Percentiles rank a stretch among this genome's conserved stretches.
Conservation (phyloP, 495 filamentous ascomycete genomes). For the Corynascus novoguineensis region DNA sequence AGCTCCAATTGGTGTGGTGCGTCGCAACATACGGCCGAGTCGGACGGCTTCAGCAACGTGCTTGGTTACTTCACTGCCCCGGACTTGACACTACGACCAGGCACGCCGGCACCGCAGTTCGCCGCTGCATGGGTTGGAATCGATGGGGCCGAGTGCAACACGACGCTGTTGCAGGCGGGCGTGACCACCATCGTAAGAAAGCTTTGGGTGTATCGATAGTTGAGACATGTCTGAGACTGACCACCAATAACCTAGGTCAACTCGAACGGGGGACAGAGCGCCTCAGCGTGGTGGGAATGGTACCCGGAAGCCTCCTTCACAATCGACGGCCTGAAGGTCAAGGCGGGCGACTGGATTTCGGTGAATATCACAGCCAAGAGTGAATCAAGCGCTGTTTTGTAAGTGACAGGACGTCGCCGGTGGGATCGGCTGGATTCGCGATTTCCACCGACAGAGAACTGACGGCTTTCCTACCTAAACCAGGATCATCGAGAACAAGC, state of each 20-base stretch:
- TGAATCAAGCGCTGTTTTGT: slow-evolving; percentile 41
- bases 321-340: slow-evolving; percentile 44
- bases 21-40: slow-evolving; percentile 18
- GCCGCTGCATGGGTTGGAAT: slow-evolving; percentile 30
- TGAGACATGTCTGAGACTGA: background rate
- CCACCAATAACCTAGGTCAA: slow-evolving; percentile 25
- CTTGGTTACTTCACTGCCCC: slow-evolving; percentile 26
- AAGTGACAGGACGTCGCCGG: no score
- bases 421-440: background rate
- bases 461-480: background rate
- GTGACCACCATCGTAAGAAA: slow-evolving; percentile 27
- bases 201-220: background rate
- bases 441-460: background rate
- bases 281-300: slow-evolving; percentile 60
- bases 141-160: slow-evolving; percentile 28
- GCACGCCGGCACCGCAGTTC: slow-evolving; percentile 22
- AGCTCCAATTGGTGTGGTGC: slow-evolving; percentile 33
- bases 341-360: slow-evolving; percentile 51
- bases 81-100: slow-evolving; percentile 21
- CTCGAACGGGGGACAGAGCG: slow-evolving; percentile 27
- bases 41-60: slow-evolving; percentile 20
- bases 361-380: slow-evolving; percentile 45
- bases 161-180: slow-evolving; percentile 26
- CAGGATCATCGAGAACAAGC: slow-evolving; percentile 45
- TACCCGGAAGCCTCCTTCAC: slow-evolving; percentile 50